Conservation (phyloP, 768 basidiomycete species). For the Lentinus brumalis region DNA sequence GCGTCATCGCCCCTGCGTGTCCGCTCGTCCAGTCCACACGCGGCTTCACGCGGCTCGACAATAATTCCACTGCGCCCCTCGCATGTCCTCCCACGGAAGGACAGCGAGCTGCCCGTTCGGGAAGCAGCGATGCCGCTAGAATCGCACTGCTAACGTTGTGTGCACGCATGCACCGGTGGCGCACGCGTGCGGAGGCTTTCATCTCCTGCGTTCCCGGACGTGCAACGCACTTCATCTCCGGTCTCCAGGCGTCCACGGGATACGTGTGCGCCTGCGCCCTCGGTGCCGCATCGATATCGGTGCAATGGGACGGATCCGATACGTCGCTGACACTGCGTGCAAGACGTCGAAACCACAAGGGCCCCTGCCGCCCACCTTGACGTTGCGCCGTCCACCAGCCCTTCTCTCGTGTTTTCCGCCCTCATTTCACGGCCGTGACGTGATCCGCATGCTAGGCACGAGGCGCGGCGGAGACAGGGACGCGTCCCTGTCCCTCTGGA, state of each 20-base stretch:
- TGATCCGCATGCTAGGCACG: constrained; percentile 8
- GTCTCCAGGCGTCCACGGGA: constrained; percentile 3
- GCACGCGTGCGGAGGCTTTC: background rate
- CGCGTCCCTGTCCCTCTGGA: background rate
- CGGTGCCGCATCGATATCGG: constrained; percentile 6
- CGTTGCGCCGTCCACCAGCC: no score
- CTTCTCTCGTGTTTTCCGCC: background rate
- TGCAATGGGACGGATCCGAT: background rate
- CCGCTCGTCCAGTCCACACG: background rate
- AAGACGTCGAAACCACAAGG: no score
- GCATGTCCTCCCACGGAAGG: constrained; percentile 1
- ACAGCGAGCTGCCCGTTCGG: background rate
- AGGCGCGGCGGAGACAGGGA: constrained; percentile 4
- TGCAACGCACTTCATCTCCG: constrained; percentile 9
- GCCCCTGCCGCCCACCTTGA: no score
- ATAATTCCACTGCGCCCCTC: background rate
- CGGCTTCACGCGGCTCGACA: constrained; percentile 1
- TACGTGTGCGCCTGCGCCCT: background rate
- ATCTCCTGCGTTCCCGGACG: background rate
- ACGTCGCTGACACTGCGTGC: no score
- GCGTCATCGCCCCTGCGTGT: background rate
- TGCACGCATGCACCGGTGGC: background rate
- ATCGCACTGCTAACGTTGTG: constrained; percentile 13
- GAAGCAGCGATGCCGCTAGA: constrained; percentile 5
- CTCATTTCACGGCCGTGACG: constrained; percentile 1